A percentile compares a stretch with the other conserved stretches of the same genome.
Conservation (phyloP, 441 rosid species). For the Pelargonium myrrhifolium region DNA sequence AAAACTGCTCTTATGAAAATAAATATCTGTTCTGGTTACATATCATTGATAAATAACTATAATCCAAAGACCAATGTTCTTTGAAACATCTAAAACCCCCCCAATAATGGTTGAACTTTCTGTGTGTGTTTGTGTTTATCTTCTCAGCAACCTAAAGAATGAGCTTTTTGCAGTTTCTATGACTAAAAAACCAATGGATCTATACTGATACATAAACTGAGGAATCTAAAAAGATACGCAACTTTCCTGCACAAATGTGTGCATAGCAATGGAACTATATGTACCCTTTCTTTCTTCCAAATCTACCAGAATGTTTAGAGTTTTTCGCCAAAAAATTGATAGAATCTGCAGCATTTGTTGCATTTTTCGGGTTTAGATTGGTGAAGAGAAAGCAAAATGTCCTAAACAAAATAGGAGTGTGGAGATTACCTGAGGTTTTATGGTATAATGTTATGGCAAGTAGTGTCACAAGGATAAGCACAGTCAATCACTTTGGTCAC, state of each 20-base stretch:
- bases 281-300: neutral
- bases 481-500: slow-evolving; percentile 43
- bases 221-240: neutral
- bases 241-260: neutral
- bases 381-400: neutral
- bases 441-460: slow-evolving; percentile 66
- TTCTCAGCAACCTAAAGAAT: slow-evolving; percentile 6
- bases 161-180: neutral
- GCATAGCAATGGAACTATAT: neutral
- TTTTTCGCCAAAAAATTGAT: neutral
- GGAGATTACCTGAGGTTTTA: slow-evolving; percentile 24
- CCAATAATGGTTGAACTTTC: neutral
- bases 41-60: neutral
- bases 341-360: slow-evolving; percentile 26
- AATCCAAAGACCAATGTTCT: neutral
- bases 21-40: neutral
- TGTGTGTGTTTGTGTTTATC: neutral
- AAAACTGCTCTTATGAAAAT: too few species aligned
- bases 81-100: neutral
- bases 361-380: slow-evolving; percentile 4
- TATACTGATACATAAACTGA: neutral
- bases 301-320: neutral
- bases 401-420: neutral
- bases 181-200: neutral
- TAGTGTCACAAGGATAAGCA: slow-evolving; percentile 56